A percentile compares a stretch with the other conserved stretches of the same genome.
Evolutionary conservation across 1,139 yeast genomes (phyloP).

Genomic region (Kluyveromyces sp.): DNA sequence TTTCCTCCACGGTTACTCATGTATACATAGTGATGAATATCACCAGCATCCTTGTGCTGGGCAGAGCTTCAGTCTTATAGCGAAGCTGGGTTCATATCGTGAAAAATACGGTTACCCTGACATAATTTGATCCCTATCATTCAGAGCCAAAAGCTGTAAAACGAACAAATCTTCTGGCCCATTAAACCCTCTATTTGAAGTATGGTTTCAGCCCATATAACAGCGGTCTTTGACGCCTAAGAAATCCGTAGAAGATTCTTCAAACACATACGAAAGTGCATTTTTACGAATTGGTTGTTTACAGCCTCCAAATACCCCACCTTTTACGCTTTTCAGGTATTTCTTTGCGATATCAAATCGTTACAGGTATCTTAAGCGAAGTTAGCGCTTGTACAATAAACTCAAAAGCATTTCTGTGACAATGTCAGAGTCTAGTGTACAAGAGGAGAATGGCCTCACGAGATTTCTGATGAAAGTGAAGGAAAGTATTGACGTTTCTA

Average conservation of each 20-base stretch:
- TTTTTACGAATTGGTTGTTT: background rate
- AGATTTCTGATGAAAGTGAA: constrained; percentile 6
- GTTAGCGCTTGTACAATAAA: background rate
- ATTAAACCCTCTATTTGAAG: too few species aligned
- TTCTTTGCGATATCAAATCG: background rate
- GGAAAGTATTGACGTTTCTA: background rate
- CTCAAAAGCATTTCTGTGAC: background rate
- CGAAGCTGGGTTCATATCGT: too few species aligned
- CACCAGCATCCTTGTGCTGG: too few species aligned
- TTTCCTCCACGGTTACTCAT: too few species aligned
- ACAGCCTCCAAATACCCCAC: background rate
- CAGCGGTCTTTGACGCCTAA: too few species aligned
- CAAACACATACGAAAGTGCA: background rate
- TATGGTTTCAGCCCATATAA: too few species aligned
- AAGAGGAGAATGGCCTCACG: constrained; percentile 4
- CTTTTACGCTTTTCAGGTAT: background rate
- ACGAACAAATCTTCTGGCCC: background rate
- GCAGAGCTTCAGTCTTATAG: too few species aligned
- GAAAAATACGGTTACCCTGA: too few species aligned
- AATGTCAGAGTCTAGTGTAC: background rate
- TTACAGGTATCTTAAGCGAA: background rate
- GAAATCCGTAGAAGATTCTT: background rate
- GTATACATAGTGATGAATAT: too few species aligned
- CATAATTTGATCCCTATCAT: background rate
- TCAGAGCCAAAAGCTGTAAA: background rate